phyloP scores from a whole-genome alignment of 768 basidiomycete genomes.

The Mycena galopus region DNA sequence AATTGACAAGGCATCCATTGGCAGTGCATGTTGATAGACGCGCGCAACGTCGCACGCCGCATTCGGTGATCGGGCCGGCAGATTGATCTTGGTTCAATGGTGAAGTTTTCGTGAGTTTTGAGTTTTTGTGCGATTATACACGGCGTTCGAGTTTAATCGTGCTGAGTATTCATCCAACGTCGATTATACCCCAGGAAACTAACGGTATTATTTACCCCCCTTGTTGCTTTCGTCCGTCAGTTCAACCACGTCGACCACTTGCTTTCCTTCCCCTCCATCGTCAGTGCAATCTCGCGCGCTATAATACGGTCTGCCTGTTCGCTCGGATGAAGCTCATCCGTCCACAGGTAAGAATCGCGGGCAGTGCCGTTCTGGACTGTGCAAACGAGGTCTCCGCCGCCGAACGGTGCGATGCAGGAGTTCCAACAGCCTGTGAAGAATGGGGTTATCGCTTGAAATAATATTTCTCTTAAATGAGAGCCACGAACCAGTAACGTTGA shows the following conservation, averaged over 20 bases:
- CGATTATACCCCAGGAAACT: no score
- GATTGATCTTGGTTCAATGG: no score
- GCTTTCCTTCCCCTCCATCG: conserved; percentile 57
- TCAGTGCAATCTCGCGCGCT: conserved; percentile 63
- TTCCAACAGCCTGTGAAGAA: conserved; percentile 48
- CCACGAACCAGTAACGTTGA: conserved; percentile 63
- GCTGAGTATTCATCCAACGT: no score
- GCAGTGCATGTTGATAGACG: background rate
- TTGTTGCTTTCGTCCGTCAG: background rate
- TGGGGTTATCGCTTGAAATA: conserved; percentile 40
- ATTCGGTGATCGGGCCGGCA: no score
- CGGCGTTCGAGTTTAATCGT: no score
- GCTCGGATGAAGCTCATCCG: conserved; percentile 71
- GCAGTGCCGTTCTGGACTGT: conserved; percentile 56
- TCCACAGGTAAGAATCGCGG: conserved; percentile 72
- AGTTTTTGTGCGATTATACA: no score
- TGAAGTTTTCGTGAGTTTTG: no score
- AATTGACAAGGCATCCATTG: conserved; percentile 25
- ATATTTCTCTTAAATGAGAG: conserved; percentile 60
- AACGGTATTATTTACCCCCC: no score
- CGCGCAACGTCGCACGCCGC: no score
- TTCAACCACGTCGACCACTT: conserved; percentile 65
- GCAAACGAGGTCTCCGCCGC: conserved; percentile 47
- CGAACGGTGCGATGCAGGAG: conserved; percentile 47
- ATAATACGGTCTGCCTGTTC: conserved; percentile 69